Evolutionary conservation across 176 grass and related monocot genomes (phyloP).

Genomic region (Oryza nivara): DNA sequence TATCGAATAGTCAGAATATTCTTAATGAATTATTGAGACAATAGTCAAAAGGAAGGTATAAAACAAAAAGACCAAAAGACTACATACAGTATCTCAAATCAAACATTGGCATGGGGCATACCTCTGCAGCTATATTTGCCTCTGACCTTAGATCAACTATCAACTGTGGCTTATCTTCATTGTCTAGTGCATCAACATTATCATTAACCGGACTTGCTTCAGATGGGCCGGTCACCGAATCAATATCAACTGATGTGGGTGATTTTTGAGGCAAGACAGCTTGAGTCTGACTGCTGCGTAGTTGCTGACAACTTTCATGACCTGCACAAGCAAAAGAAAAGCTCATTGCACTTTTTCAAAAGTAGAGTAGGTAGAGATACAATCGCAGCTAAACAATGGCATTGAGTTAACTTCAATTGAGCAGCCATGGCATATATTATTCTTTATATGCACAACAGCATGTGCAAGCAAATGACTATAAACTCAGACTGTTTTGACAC

Average conservation of each 20-base stretch:
- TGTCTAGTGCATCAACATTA: slow-evolving; percentile 37
- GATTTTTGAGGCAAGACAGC: slow-evolving; percentile 24
- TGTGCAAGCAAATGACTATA: neutral
- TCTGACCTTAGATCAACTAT: slow-evolving; percentile 69
- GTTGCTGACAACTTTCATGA: slow-evolving; percentile 38
- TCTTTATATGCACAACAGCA: neutral
- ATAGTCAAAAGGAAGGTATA: slow-evolving; percentile 23
- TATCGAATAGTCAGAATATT: slow-evolving; percentile 9
- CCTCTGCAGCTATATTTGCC: slow-evolving; percentile 72
- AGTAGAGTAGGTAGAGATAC: slow-evolving; percentile 16
- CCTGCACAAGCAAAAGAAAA: slow-evolving; percentile 44
- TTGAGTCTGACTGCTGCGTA: slow-evolving; percentile 33
- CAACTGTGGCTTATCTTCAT: slow-evolving; percentile 42
- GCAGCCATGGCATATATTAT: neutral
- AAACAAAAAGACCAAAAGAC: neutral
- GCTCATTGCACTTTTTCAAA: neutral
- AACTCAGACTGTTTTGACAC: neutral
- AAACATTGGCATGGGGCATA: slow-evolving; percentile 35
- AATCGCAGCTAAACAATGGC: slow-evolving; percentile 21
- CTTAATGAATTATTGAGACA: neutral
- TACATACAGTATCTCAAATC: slow-evolving; percentile 22
- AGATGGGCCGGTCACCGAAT: slow-evolving; percentile 38
- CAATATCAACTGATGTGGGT: slow-evolving; percentile 32
- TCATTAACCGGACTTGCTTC: slow-evolving; percentile 35
- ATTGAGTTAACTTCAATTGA: slow-evolving; percentile 1